Evolutionary conservation across 2,329 filamentous ascomycete species (phyloP).

Genomic region (Aspergillus quadricinctus): DNA sequence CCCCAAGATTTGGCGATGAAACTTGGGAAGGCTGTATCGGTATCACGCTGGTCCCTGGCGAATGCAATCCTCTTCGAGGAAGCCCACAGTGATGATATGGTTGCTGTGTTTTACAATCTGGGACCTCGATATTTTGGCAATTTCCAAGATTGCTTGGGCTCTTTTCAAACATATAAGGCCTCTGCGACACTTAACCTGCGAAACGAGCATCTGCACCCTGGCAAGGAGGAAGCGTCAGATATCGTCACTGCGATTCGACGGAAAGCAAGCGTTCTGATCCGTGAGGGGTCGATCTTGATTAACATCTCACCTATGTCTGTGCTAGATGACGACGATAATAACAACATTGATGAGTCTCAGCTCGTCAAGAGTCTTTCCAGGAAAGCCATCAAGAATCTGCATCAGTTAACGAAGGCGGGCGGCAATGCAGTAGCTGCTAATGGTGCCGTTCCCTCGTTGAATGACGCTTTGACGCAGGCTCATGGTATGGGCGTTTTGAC

Average conservation of each 20-base stretch:
- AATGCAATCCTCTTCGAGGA: conserved; percentile 87
- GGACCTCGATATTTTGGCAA: conserved; percentile 92
- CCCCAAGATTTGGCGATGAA: conserved; percentile 79
- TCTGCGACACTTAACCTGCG: conserved; percentile 86
- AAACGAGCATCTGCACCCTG: conserved; percentile 84
- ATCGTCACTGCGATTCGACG: conserved; percentile 83
- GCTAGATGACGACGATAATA: conserved; percentile 74
- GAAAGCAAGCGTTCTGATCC: conserved; percentile 75
- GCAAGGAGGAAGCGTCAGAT: conserved; percentile 85
- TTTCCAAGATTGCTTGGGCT: conserved; percentile 92
- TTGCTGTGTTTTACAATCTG: conserved; percentile 85
- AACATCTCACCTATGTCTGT: conserved; percentile 78
- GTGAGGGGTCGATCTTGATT: conserved; percentile 75
- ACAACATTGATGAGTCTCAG: conserved; percentile 65
- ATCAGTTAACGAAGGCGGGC: conserved; percentile 65
- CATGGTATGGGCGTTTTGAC: conserved; percentile 79
- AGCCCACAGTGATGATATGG: conserved; percentile 80
- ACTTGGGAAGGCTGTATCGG: conserved; percentile 66
- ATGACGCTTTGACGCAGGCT: conserved; percentile 76
- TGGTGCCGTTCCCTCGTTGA: conserved; percentile 77
- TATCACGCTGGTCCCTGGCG: conserved; percentile 82
- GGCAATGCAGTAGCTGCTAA: conserved; percentile 82
- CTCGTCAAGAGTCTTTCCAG: conserved; percentile 73
- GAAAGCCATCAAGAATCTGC: conserved; percentile 62
- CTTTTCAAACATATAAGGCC: conserved; percentile 92